These are phyloP conservation scores for Sisymbrium altissimum DNA, from an alignment of 345 rosid species.

Conservation along the genomic window DNA sequence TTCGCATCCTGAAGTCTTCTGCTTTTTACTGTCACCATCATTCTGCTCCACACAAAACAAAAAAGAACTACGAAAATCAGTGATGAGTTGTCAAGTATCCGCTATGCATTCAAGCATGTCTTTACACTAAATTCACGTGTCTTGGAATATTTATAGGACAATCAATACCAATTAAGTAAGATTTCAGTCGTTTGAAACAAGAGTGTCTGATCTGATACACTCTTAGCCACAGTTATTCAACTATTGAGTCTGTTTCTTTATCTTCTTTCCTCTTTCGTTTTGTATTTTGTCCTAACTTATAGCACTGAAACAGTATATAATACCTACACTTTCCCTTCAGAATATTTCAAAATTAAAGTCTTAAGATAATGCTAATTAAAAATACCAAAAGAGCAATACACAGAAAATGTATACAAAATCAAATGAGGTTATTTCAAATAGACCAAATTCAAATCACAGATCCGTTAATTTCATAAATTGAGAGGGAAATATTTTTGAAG, in stretches of 20 bases:
- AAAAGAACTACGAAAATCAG: background rate
- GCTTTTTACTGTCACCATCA: slow-evolving; percentile 49
- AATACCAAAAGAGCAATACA: background rate
- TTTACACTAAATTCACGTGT: background rate
- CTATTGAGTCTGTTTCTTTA: background rate
- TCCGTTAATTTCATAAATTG: background rate
- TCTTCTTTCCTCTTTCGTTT: background rate
- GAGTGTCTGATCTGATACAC: background rate
- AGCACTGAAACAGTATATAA: too few relatives aligned
- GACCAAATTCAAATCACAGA: background rate
- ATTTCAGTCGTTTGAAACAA: background rate
- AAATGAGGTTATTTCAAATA: background rate
- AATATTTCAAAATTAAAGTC: background rate
- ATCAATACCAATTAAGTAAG: background rate
- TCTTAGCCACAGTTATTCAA: background rate
- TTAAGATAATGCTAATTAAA: background rate
- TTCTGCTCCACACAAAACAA: slow-evolving; percentile 34
- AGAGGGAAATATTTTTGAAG: background rate
- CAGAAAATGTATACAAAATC: background rate
- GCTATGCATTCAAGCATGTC: background rate
- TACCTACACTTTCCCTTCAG: too few relatives aligned
- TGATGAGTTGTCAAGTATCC: background rate
- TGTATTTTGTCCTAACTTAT: background rate
- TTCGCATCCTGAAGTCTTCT: slow-evolving; percentile 26
- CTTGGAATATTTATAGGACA: background rate